A percentile compares a stretch with the other conserved stretches of the same genome.
Evolutionary conservation across 805 yeast species (phyloP).

Genomic region (Suhomyces vadensis): DNA sequence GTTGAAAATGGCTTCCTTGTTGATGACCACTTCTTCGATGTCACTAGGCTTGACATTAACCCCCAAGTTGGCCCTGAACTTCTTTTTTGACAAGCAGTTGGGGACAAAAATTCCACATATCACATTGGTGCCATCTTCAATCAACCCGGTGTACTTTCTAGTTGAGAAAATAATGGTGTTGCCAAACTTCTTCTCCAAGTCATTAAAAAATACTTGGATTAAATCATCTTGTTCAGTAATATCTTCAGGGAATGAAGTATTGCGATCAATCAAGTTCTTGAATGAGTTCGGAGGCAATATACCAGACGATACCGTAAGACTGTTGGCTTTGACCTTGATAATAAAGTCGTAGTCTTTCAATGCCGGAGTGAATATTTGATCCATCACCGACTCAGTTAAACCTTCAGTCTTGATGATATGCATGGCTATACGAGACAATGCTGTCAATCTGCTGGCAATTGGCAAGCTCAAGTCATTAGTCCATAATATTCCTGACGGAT

Average conservation of each 20-base stretch:
- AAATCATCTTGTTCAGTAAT: constrained; percentile 59
- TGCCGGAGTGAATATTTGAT: constrained; percentile 75
- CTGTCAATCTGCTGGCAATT: constrained; percentile 84
- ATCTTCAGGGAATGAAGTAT: constrained; percentile 46
- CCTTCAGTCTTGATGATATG: constrained; percentile 53
- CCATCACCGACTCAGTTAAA: constrained; percentile 38
- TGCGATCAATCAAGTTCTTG: constrained; percentile 57
- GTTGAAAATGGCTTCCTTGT: constrained; percentile 68
- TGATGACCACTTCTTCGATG: constrained; percentile 55
- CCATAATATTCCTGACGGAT: constrained; percentile 87
- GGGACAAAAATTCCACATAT: constrained; percentile 86
- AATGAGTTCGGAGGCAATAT: constrained; percentile 53
- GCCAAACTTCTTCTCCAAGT: constrained; percentile 62
- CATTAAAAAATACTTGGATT: constrained; percentile 56
- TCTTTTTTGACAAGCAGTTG: constrained; percentile 53
- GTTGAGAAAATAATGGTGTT: constrained; percentile 71
- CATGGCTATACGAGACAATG: constrained; percentile 75
- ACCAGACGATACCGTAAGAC: constrained; percentile 53
- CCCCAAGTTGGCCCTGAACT: constrained; percentile 79
- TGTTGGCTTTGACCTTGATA: constrained; percentile 53
- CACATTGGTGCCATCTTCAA: constrained; percentile 57
- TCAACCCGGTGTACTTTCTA: constrained; percentile 53
- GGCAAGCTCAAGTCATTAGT: constrained; percentile 64
- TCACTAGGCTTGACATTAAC: constrained; percentile 67
- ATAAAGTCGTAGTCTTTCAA: constrained; percentile 82